Evolutionary conservation across 1,139 yeast species (phyloP).

Genomic region (Kodamaea sp.): DNA sequence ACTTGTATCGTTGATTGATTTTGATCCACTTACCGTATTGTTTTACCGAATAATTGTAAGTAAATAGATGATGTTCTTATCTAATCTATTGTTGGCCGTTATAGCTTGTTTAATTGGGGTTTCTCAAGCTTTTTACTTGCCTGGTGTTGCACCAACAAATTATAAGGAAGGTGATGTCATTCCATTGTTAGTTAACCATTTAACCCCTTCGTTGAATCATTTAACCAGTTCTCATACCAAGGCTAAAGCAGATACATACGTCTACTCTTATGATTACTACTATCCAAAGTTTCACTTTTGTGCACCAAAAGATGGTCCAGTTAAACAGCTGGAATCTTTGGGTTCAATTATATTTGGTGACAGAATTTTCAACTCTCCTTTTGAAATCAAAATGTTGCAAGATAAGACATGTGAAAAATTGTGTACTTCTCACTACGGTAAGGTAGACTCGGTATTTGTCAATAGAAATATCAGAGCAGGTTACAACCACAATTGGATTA

Average conservation of each 20-base stretch:
- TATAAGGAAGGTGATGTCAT: conserved; percentile 69
- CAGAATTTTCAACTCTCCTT: conserved; percentile 90
- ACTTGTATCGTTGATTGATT: too few species aligned
- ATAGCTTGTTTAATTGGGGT: conserved; percentile 20
- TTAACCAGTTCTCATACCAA: conserved; percentile 27
- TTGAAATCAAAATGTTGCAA: conserved; percentile 72
- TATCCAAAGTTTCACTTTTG: conserved; percentile 83
- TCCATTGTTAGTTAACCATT: conserved; percentile 80
- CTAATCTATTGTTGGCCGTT: conserved; percentile 9
- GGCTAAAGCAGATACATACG: conserved; percentile 45
- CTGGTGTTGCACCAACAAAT: conserved; percentile 94
- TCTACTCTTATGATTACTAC: conserved; percentile 82
- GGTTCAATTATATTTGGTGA: conserved; percentile 96
- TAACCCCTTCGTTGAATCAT: conserved; percentile 73
- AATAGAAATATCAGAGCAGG: conserved; percentile 76
- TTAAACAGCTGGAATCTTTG: conserved; percentile 80
- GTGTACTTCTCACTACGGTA: conserved; percentile 59
- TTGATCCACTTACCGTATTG: too few species aligned
- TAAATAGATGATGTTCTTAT: too few species aligned
- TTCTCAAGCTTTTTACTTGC: conserved; percentile 70
- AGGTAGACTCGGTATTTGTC: conserved; percentile 68
- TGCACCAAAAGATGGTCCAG: conserved; percentile 62
- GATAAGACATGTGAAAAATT: conserved; percentile 61
- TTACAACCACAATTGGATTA: conserved; percentile 85
- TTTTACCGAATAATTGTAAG: too few species aligned